Conservation (phyloP, 129 eudicot species). For the Centaurea solstitialis region DNA sequence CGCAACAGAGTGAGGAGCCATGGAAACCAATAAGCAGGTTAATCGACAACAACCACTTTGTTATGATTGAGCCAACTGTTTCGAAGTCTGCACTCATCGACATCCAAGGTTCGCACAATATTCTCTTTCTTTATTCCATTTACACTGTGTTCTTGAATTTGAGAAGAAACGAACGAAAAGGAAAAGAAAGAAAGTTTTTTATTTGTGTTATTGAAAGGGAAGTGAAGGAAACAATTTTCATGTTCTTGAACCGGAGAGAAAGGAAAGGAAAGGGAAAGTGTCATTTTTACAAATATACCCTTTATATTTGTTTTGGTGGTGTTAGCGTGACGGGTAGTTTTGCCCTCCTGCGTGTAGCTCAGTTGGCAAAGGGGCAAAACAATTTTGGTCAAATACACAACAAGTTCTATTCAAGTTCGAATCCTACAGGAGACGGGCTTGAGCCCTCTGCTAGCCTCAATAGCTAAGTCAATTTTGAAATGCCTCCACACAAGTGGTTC, state of each 20-base stretch:
- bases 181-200: background rate
- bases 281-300: background rate
- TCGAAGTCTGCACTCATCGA: slow-evolving; percentile 46
- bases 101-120: slow-evolving; percentile 48
- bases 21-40: slow-evolving; percentile 40
- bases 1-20: slow-evolving; percentile 36
- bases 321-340: background rate
- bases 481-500: no score
- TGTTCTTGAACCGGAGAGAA: background rate
- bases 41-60: slow-evolving; percentile 27
- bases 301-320: background rate
- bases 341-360: no score
- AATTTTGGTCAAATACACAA: no score
- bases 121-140: background rate
- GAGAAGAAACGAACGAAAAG: background rate
- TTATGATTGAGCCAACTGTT: slow-evolving; percentile 35
- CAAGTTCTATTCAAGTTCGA: no score
- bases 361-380: no score
- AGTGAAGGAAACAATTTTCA: background rate
- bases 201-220: background rate
- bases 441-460: no score
- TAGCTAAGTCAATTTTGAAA: no score
- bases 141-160: background rate
- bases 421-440: no score
- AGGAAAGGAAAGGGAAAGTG: background rate